Evolutionary conservation across 805 yeast species (phyloP).

Genomic region (Kregervanrija delftensis): DNA sequence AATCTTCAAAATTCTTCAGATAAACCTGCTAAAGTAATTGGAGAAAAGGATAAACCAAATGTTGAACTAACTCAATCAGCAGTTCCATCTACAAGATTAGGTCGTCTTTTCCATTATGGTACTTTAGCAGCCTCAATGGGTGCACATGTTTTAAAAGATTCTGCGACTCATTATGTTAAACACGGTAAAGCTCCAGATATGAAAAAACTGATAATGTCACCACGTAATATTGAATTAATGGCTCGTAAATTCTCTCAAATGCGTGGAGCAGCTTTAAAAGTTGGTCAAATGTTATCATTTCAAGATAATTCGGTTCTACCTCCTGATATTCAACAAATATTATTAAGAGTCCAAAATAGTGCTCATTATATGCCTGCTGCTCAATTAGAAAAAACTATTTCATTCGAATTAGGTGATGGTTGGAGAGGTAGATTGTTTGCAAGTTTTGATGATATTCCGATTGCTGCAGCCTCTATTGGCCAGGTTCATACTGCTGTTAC

Average conservation of each 20-base stretch:
- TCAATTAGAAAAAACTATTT: conserved; percentile 74
- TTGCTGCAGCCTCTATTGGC: conserved; percentile 97
- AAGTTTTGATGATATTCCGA: conserved; percentile 77
- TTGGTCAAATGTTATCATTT: conserved; percentile 95
- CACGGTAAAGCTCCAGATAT: conserved; percentile 39
- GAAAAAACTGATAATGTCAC: conserved; percentile 61
- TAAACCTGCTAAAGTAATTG: conserved; percentile 14
- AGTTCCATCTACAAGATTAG: conserved; percentile 83
- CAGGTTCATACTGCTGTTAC: conserved; percentile 87
- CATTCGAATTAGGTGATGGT: conserved; percentile 62
- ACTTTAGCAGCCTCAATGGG: conserved; percentile 89
- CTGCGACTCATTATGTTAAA: conserved; percentile 58
- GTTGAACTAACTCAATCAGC: conserved; percentile 53
- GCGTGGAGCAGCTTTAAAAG: conserved; percentile 98
- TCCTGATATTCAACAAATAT: conserved; percentile 70
- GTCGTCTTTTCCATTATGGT: conserved; percentile 89
- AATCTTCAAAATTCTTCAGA: conserved; percentile 2
- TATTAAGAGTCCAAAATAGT: conserved; percentile 81
- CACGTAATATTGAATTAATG: conserved; percentile 79
- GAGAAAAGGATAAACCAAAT: conserved; percentile 29
- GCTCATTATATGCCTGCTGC: conserved; percentile 96
- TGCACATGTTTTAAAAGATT: conserved; percentile 71
- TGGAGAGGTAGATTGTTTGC: conserved; percentile 70
- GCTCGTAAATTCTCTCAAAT: conserved; percentile 83
- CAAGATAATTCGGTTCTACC: conserved; percentile 88